Conservation (phyloP, 495 filamentous ascomycete genomes). For the Aspergillus wentii region DNA sequence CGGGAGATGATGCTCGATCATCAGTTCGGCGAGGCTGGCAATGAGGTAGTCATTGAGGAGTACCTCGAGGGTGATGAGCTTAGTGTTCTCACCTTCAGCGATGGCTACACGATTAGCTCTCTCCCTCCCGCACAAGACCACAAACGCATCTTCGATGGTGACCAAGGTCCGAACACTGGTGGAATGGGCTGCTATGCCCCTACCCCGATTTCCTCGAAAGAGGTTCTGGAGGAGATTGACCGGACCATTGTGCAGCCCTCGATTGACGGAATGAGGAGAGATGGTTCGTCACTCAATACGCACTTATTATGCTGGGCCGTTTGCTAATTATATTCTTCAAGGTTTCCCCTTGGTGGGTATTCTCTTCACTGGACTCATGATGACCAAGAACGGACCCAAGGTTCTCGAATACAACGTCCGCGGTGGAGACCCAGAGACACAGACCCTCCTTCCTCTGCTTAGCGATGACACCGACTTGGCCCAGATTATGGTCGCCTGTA, state of each 20-base stretch:
- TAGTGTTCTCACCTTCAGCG: constrained; percentile 84
- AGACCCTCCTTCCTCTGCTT: constrained; percentile 83
- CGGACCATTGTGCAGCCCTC: constrained; percentile 83
- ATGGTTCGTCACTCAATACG: constrained; percentile 37
- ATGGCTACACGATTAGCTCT: constrained; percentile 78
- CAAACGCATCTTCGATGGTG: constrained; percentile 88
- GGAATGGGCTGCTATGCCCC: constrained; percentile 98
- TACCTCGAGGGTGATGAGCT: constrained; percentile 89
- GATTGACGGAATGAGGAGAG: constrained; percentile 79
- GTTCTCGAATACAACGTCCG: constrained; percentile 95
- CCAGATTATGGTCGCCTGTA: constrained; percentile 84
- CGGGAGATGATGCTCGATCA: constrained; percentile 86
- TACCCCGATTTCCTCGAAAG: constrained; percentile 72
- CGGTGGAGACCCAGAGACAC: constrained; percentile 94
- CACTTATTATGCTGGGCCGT: too few relatives aligned
- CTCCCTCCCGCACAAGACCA: constrained; percentile 96
- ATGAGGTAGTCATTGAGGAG: constrained; percentile 96
- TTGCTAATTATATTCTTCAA: too few relatives aligned
- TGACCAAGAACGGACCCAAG: constrained; percentile 81
- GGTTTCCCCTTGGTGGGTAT: constrained; percentile 75
- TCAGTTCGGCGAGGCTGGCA: constrained; percentile 81
- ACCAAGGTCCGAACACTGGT: constrained; percentile 89
- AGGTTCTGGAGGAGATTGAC: constrained; percentile 72
- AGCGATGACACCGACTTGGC: constrained; percentile 79
- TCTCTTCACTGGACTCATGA: constrained; percentile 95